Base-by-base conservation (phyloP, 2,329 filamentous ascomycete species). In the Fusarium sp. region DNA sequence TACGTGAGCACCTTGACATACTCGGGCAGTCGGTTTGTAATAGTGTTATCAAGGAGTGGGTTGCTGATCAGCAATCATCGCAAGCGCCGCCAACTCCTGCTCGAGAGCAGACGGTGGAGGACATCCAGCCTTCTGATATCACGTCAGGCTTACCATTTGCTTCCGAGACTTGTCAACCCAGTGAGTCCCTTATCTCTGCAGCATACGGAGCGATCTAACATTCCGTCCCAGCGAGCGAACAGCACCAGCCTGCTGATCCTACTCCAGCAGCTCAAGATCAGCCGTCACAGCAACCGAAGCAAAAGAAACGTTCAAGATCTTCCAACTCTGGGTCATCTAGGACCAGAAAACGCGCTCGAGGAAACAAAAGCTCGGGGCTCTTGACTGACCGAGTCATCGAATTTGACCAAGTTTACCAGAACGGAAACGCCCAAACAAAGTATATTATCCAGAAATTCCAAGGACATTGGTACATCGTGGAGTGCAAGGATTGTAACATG, bases 371-470 rank as follows among this genome's bases (percentile, higher is more conserved):
- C 4, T 12, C 16, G 2, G 20, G 7, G 2, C 16, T 30, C 18
- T 16, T 33, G 18, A 47, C 45, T 7, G 31, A 57, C 12, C 26
- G n/a, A 9, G 8, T 42, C 0, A 62, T 69, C 46, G 38, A 51
- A 0, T 69, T 69, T 15, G 36, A 54, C 0, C 8, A 71, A 8
- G 36, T 71, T 0, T 71, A 46, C 34, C 65, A 58, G 31, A 12
- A 53, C 3, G 69, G 69, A 6, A 41, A 60, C 1, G 61, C 69
- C 2, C 1, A 15, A 1, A 18, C 16, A 2, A 60, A 53, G 4
- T 62, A 67, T 10, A 30, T 41, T 0, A 71, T 71, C 0, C 33
- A 42, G 3, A 11, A 23, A 0, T 59, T 49, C 1, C 16, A 15
- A 1, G 57, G 30, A 0, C 2, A 8, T 0, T 71, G 62, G 52